These are phyloP conservation scores for Teunomyces funiuensis DNA, from an alignment of 805 yeast species.

Conservation along the genomic window DNA sequence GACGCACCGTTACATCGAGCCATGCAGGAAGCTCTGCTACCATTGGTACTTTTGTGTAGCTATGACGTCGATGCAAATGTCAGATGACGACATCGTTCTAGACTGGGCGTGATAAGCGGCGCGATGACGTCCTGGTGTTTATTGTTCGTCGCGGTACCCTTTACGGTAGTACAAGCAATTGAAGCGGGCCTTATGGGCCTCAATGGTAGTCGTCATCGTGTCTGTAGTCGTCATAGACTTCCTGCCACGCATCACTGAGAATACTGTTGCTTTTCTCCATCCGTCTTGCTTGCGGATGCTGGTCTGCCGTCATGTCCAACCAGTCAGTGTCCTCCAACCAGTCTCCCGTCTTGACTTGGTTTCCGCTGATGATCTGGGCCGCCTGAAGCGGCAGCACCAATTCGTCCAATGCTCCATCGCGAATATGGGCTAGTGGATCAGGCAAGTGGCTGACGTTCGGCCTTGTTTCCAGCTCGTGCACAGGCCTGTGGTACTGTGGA, in stretches of 20 bases:
- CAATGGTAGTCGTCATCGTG: conserved; percentile 37
- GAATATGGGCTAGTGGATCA: conserved; percentile 44
- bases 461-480: conserved; percentile 8
- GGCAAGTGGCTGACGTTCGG: conserved; percentile 29
- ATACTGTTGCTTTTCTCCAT: conserved; percentile 13
- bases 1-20: background rate
- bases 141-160: background rate
- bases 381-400: conserved; percentile 36
- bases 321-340: conserved; percentile 40
- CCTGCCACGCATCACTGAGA: conserved; percentile 33
- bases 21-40: background rate
- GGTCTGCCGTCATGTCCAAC: conserved; percentile 16
- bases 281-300: background rate
- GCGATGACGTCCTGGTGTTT: background rate
- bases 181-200: background rate
- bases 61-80: background rate
- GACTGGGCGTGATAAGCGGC: background rate
- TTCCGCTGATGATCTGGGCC: conserved; percentile 41
- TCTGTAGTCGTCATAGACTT: conserved; percentile 42
- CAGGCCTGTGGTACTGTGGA: conserved; percentile 18
- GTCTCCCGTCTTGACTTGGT: conserved; percentile 32
- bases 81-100: background rate
- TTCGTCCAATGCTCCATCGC: conserved; percentile 36
- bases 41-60: background rate
- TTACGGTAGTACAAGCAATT: conserved; percentile 1